Percentiles rank a stretch among this genome's conserved stretches.
phyloP scores from a whole-genome alignment of 169 alveolate species.

The Theileria equi region DNA sequence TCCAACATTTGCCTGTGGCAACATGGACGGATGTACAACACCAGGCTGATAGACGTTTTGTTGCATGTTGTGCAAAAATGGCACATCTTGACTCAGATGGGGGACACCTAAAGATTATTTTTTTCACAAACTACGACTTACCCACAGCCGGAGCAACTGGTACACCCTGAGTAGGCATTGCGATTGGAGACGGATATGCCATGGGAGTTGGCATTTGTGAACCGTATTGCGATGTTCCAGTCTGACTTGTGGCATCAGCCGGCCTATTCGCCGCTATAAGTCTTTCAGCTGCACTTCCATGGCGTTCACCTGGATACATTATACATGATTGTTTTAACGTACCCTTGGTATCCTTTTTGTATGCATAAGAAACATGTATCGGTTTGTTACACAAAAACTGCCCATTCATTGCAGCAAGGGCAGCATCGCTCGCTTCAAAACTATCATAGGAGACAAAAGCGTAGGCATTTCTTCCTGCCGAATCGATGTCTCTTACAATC shows the following conservation, averaged over 20 bases:
- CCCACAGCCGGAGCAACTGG: constrained; percentile 14
- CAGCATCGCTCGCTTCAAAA: constrained; percentile 98
- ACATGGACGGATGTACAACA: constrained; percentile 24
- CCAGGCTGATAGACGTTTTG: constrained; percentile 30
- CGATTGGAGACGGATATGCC: constrained; percentile 23
- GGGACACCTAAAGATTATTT: constrained; percentile 12
- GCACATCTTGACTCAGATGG: constrained; percentile 3
- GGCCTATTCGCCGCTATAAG: constrained; percentile 85
- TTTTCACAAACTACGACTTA: neutral
- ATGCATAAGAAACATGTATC: constrained; percentile 96
- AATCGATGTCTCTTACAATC: constrained; percentile 93
- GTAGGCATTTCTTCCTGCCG: constrained; percentile 89
- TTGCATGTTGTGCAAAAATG: constrained; percentile 22
- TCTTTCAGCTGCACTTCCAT: constrained; percentile 89
- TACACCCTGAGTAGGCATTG: constrained; percentile 14
- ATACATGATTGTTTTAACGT: neutral
- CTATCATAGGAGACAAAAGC: constrained; percentile 97
- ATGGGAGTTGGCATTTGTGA: constrained; percentile 27
- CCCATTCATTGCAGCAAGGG: constrained; percentile 94
- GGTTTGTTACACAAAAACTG: constrained; percentile 94
- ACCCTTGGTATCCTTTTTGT: constrained; percentile 93
- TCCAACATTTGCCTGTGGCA: constrained; percentile 47
- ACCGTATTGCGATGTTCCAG: constrained; percentile 53
- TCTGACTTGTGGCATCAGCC: constrained; percentile 46
- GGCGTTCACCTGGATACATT: constrained; percentile 78